Percentiles rank a stretch among this genome's conserved stretches.
phyloP scores from a whole-genome alignment of 2,329 filamentous ascomycete species.

The Cladosporium oxysporum region DNA sequence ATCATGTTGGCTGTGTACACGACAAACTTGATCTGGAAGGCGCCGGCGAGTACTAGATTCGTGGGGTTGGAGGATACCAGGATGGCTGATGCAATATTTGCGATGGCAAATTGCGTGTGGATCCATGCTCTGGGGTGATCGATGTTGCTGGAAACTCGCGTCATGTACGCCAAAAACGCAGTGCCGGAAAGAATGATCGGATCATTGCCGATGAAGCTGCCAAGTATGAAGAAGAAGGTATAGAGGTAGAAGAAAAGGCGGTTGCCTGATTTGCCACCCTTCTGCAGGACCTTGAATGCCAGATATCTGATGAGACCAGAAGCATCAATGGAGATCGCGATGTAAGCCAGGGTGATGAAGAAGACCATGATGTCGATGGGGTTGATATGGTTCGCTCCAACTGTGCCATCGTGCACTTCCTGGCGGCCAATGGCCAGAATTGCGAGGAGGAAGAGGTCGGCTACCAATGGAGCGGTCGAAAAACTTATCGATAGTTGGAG shows the following conservation, averaged over 20 bases:
- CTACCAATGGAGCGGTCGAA: conserved; percentile 69
- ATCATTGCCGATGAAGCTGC: conserved; percentile 72
- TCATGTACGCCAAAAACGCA: conserved; percentile 76
- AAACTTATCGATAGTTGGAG: conserved; percentile 68
- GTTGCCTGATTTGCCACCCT: conserved; percentile 67
- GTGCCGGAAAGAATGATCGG: conserved; percentile 75
- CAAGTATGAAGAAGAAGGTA: conserved; percentile 68
- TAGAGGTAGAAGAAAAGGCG: conserved; percentile 73
- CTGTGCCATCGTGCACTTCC: conserved; percentile 69
- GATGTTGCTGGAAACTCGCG: conserved; percentile 72
- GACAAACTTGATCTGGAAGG: conserved; percentile 71
- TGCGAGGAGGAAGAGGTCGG: conserved; percentile 70
- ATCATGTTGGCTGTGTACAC: conserved; percentile 77
- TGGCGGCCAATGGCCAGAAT: conserved; percentile 66
- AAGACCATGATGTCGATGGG: conserved; percentile 75
- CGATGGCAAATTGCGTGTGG: conserved; percentile 68
- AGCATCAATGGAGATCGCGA: conserved; percentile 75
- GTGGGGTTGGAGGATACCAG: conserved; percentile 78
- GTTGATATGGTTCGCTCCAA: conserved; percentile 65
- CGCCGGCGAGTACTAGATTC: conserved; percentile 72
- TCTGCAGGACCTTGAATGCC: conserved; percentile 69
- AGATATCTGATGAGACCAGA: conserved; percentile 71
- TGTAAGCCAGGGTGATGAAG: conserved; percentile 73
- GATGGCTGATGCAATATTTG: conserved; percentile 73
- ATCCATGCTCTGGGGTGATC: conserved; percentile 72